Base-by-base conservation (phyloP, 2,329 filamentous ascomycete genomes). In the Fragosphaeria purpurea region DNA sequence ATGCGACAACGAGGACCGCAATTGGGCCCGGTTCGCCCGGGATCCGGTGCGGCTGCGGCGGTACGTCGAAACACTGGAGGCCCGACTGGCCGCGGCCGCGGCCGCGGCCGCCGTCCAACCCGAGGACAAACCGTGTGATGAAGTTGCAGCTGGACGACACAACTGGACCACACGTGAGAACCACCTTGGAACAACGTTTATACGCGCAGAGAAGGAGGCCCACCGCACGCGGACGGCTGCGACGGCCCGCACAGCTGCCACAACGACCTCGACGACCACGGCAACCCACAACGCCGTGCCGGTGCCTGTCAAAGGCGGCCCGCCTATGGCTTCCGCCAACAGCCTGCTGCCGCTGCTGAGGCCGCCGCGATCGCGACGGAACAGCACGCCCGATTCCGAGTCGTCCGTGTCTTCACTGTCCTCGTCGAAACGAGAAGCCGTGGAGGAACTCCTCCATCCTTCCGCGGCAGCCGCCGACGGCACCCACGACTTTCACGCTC, bases 1-100 rank as follows among this genome's bases (percentile, higher is more conserved):
- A 7, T 11, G 7, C 35, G 11, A 37, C 7, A 11, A 51, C 31
- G 55, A 52, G 10, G 51, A 58, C 53, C 50, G 57, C 50, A 52
- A 57, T 41, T 62, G 59, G 59, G 44, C 55, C 40, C 54, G 55
- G 38, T 61, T 62, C 11, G 50, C 48, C n/a, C 43, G 53, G 10
- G 56, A 62, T 34, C 51, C 57, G 6, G 52, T 51, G 10, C 56
- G 51, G 50, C 52, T 62, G 41, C 55, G 60, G 12, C 50, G 53
- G 7, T 61, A 62, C 41, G 58, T 62, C 30, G 59, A 61, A 51
- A 39, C 51, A 3, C 55, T 62, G 8, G 59, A 61, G 50, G 45
- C 51, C 3, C 57, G 56, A 6, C 53, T 61, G 31, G 54, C 53
- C 9, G 49, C 41, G 8, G 51, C 54, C 9, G 49, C 41, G 8